Evolutionary conservation across 73 alveolate genomes (phyloP), one percentile per base, ranked within the genome.

Genomic region (Symbiodinium natans): DNA sequence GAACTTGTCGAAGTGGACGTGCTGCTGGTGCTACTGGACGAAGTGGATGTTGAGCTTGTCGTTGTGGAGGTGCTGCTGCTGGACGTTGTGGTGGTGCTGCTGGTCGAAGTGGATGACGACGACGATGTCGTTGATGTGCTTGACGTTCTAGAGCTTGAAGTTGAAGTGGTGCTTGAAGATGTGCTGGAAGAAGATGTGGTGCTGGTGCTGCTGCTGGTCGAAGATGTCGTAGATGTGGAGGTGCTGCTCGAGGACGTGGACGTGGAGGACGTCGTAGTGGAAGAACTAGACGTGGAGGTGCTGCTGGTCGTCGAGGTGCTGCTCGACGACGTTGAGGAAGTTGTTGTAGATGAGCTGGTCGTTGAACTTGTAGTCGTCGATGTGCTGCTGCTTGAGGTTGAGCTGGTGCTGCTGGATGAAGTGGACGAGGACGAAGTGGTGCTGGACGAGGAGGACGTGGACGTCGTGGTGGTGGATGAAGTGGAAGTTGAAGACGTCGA

Each of bases 131-230:
- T n/a, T n/a, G 68, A 52, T 52, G 68, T 52, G 68, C 68, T 33
- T 21, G 86, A 38, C 10, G 56, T 77, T 27, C 48, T 33, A 27
- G n/a, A 17, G 68, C 27, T 52, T 11, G 68, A 4, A 36, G 21
- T 71, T 3, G 83, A 71, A 2, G 83, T n/a, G 42, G 38, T 71
- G 39, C 83, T 71, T 71, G 83, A 19, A 21, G 83, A 21, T 31
- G 38, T 71, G 39, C 83, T 71, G 4, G 41, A n/a, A 21, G 83
- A 19, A 36, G 83, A 71, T 0, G 39, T 71, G 39, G 38, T 71
- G 34, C 41, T n/a, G 83, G 38, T 71, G 83, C 83, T 71, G 41
- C 38, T 19, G 83, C 83, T 71, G n/a, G n/a, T n/a, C n/a, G n/a
- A n/a, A n/a, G n/a, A n/a, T n/a, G n/a, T n/a, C n/a, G n/a, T n/a